Conservation (phyloP, 1,139 yeast species). For the Yamadazyma dendronema region DNA sequence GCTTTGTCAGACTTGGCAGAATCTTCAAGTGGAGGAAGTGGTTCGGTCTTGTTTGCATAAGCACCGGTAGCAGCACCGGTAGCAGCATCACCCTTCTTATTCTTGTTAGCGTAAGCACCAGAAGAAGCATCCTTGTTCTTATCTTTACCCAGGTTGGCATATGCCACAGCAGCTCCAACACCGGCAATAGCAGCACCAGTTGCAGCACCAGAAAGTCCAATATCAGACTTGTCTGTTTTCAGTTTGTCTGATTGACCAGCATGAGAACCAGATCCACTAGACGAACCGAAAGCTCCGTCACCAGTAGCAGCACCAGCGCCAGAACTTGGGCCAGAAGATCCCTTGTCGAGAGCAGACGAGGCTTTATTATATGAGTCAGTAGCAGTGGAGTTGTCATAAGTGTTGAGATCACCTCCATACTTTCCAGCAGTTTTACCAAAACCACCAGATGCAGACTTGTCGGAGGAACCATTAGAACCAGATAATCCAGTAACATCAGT, state of each 20-base stretch:
- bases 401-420: neutral
- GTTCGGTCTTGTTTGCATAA: conserved; percentile 8
- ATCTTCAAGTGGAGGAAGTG: conserved; percentile 5
- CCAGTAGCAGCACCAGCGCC: neutral
- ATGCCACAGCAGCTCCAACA: conserved; percentile 1
- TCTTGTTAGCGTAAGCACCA: neutral
- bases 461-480: neutral
- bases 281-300: neutral
- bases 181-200: conserved; percentile 5
- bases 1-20: neutral
- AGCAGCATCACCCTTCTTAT: neutral
- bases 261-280: neutral
- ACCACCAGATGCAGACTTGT: neutral
- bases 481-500: conserved; percentile 1
- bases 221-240: neutral
- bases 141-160: neutral
- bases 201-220: conserved; percentile 1
- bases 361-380: neutral
- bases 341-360: neutral
- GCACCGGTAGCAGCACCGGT: conserved; percentile 6
- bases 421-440: neutral
- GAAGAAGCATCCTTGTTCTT: neutral
- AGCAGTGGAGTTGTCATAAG: neutral
- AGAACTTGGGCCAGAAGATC: neutral
- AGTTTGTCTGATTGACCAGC: neutral